Conservation (phyloP, 768 basidiomycete species). For the Termitomyces sp. region DNA sequence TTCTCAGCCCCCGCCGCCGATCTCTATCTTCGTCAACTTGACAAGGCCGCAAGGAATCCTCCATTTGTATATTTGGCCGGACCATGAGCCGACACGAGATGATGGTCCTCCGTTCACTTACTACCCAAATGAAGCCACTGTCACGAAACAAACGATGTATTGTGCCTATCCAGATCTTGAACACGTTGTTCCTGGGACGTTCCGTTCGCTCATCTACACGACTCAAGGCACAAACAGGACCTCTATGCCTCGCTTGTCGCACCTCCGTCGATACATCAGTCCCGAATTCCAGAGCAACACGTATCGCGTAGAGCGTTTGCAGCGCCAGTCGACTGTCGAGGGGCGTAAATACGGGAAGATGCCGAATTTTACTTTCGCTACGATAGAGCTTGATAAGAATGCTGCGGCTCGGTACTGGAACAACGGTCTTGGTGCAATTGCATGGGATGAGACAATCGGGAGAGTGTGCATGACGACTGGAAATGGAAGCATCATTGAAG, state of each 20-base stretch:
- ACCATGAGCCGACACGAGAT: slow-evolving; percentile 6
- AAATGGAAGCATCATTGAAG: slow-evolving; percentile 31
- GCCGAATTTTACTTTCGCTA: slow-evolving; percentile 12
- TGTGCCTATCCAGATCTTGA: slow-evolving; percentile 13
- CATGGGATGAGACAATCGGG: slow-evolving; percentile 66
- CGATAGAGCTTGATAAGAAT: slow-evolving; percentile 9
- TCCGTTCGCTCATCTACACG: slow-evolving; percentile 38
- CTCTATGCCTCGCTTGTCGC: slow-evolving; percentile 27
- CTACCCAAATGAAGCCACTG: slow-evolving; percentile 16
- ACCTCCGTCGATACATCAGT: slow-evolving; percentile 34
- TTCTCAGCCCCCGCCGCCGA: slow-evolving; percentile 29
- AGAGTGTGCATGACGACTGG: slow-evolving; percentile 49
- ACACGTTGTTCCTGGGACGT: slow-evolving; percentile 37
- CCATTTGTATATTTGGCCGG: slow-evolving; percentile 30
- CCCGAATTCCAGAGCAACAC: slow-evolving; percentile 11
- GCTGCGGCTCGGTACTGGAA: slow-evolving; percentile 12
- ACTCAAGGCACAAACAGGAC: slow-evolving; percentile 24
- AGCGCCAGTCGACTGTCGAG: slow-evolving; percentile 11
- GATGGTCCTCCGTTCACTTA: slow-evolving; percentile 22
- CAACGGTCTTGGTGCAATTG: slow-evolving; percentile 40
- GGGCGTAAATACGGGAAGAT: slow-evolving; percentile 17
- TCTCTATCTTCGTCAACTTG: slow-evolving; percentile 33
- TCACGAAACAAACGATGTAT: slow-evolving; percentile 8
- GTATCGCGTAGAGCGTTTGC: background rate
- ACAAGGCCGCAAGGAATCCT: slow-evolving; percentile 24